phyloP scores from a whole-genome alignment of 129 eudicot species.

The Tanacetum coccineum region DNA sequence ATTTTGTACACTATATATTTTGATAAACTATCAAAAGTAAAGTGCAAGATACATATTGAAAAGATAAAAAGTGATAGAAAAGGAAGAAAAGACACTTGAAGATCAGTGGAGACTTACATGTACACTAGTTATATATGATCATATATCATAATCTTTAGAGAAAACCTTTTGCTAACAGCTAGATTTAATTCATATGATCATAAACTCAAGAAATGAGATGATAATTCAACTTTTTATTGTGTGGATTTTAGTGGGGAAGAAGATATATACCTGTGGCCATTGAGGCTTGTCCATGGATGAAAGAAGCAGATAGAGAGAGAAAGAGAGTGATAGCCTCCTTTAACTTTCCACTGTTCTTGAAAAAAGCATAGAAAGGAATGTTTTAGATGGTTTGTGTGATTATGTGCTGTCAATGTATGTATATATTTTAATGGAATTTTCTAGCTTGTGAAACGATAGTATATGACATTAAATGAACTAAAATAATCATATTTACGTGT shows the following conservation, averaged over 20 bases:
- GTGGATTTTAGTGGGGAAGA: constrained; percentile 14
- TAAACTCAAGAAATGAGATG: constrained; percentile 15
- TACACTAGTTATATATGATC: constrained; percentile 16
- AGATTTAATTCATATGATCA: constrained; percentile 28
- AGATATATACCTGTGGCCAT: constrained; percentile 59
- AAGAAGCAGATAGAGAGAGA: constrained; percentile 22
- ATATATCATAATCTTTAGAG: constrained; percentile 13
- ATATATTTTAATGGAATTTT: not conserved
- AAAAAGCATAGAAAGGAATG: constrained; percentile 47
- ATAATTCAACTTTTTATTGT: constrained; percentile 6
- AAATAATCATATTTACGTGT: no score
- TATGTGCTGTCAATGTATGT: constrained; percentile 33
- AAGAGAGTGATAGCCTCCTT: constrained; percentile 22
- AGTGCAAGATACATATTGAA: constrained; percentile 27
- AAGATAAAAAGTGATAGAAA: constrained; percentile 32
- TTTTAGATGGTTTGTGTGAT: constrained; percentile 40
- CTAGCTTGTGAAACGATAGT: no score
- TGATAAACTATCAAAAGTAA: constrained; percentile 30
- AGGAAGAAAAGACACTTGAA: constrained; percentile 31
- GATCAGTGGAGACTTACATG: constrained; percentile 31
- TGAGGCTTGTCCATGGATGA: constrained; percentile 57
- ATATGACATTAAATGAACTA: no score
- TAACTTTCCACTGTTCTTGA: constrained; percentile 39
- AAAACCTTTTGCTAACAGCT: not conserved
- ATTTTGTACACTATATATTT: not conserved